Conservation (phyloP, 2,329 filamentous ascomycete genomes). For the Aspergillus hortae region DNA sequence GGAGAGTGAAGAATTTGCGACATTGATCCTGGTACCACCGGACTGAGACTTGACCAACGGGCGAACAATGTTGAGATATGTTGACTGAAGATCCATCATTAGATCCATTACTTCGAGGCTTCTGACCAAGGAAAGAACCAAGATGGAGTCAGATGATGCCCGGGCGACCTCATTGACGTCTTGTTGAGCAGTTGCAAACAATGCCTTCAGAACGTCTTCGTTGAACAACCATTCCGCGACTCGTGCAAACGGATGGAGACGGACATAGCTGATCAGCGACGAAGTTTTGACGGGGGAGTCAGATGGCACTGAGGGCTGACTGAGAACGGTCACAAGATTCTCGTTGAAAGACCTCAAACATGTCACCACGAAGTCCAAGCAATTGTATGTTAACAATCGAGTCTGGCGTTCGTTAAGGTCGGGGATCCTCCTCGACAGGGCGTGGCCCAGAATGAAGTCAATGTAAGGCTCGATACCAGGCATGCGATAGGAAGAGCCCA, state of each 20-base stretch:
- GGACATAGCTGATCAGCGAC: constrained; percentile 74
- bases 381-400: constrained; percentile 71
- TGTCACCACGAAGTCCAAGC: constrained; percentile 75
- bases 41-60: constrained; percentile 69
- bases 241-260: constrained; percentile 85
- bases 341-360: constrained; percentile 91
- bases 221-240: constrained; percentile 99
- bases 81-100: constrained; percentile 82
- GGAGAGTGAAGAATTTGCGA: constrained; percentile 73
- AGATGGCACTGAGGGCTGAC: constrained; percentile 70
- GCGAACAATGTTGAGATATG: constrained; percentile 83
- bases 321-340: constrained; percentile 80
- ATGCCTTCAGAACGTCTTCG: constrained; percentile 73
- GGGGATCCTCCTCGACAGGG: constrained; percentile 65
- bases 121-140: constrained; percentile 73
- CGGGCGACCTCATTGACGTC: constrained; percentile 68
- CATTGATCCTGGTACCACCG: constrained; percentile 55
- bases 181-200: constrained; percentile 78
- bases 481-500: constrained; percentile 73
- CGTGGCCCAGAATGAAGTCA: constrained; percentile 80
- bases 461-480: constrained; percentile 89
- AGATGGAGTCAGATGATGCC: constrained; percentile 71
- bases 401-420: constrained; percentile 68
- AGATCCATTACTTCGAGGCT: constrained; percentile 81
- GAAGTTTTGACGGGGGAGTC: constrained; percentile 72